These are phyloP conservation scores for Coemansia umbellata DNA, from an alignment of 192 early-diverging fungal genomes.

Conservation along the genomic window DNA sequence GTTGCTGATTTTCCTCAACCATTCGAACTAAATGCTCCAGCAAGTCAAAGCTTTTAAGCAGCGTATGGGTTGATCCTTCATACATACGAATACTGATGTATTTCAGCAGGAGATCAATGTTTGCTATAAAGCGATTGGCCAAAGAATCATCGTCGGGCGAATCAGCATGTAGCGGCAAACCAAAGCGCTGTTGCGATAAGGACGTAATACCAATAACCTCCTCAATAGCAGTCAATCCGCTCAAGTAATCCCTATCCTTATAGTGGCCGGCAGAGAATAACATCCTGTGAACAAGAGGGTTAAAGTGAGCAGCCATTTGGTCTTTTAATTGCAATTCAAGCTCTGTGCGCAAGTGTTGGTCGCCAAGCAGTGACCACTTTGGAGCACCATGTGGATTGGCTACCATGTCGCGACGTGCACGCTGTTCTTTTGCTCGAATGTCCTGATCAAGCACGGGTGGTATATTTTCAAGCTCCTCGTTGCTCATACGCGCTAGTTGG, in stretches of 20 bases:
- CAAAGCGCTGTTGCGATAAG: conserved; percentile 36
- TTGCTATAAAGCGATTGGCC: conserved; percentile 60
- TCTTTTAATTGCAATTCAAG: conserved; percentile 52
- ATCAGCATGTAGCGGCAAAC: conserved; percentile 26
- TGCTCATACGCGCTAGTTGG: conserved; percentile 43
- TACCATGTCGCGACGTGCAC: conserved; percentile 68
- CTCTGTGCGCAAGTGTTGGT: conserved; percentile 26
- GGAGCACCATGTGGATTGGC: conserved; percentile 64
- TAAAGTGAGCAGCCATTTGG: conserved; percentile 62
- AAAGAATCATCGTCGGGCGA: conserved; percentile 52
- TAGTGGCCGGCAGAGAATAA: conserved; percentile 83
- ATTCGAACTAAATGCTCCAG: conserved; percentile 68
- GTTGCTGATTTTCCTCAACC: conserved; percentile 59
- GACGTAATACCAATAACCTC: conserved; percentile 56
- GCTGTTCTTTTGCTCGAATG: conserved; percentile 59
- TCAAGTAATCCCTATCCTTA: conserved; percentile 77
- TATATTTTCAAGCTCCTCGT: conserved; percentile 40
- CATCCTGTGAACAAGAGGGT: conserved; percentile 52
- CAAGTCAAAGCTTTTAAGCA: conserved; percentile 80
- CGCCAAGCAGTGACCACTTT: conserved; percentile 46
- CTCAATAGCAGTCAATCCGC: conserved; percentile 64
- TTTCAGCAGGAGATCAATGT: conserved; percentile 77
- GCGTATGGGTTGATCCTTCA: conserved; percentile 86
- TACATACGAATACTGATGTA: conserved; percentile 86
- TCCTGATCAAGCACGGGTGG: conserved; percentile 66